Percentiles rank a stretch among this genome's conserved stretches.
These are phyloP conservation scores for Plasmodium sp. DNA, from an alignment of 169 alveolate species.

Conservation along the genomic window DNA sequence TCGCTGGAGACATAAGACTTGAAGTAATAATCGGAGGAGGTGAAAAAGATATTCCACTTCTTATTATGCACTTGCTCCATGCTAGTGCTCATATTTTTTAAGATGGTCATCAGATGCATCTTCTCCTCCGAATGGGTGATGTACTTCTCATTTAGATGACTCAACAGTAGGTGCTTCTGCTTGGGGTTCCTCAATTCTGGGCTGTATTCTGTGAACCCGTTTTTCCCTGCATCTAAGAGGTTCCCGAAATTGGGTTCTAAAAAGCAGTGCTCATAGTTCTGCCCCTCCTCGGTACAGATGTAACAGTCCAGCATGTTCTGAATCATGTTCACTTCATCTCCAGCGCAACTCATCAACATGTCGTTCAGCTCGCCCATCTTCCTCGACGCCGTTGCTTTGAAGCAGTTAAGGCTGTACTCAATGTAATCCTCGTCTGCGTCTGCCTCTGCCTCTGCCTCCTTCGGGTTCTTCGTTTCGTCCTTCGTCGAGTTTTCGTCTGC, in stretches of 20 bases:
- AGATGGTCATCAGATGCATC: neutral
- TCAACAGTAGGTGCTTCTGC: slow-evolving; percentile 1
- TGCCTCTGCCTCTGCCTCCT: slow-evolving; percentile 1
- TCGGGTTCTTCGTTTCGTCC: slow-evolving; percentile 1
- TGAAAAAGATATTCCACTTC: slow-evolving; percentile 44
- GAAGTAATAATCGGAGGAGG: slow-evolving; percentile 23
- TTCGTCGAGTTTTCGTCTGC: neutral
- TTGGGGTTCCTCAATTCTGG: neutral
- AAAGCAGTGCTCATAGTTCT: neutral
- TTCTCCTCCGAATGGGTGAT: slow-evolving; percentile 20
- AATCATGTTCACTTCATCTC: neutral
- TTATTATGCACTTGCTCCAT: slow-evolving; percentile 24
- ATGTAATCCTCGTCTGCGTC: slow-evolving; percentile 17
- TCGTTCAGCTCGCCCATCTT: neutral
- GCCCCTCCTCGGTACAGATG: neutral
- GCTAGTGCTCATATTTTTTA: slow-evolving; percentile 6
- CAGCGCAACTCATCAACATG: neutral
- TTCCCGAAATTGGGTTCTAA: neutral
- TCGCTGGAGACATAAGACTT: slow-evolving; percentile 2
- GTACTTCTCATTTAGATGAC: slow-evolving; percentile 22
- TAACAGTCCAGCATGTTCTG: neutral
- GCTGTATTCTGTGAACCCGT: neutral
- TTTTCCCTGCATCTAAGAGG: neutral
- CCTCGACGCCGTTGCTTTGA: neutral
- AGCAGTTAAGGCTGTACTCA: neutral